phyloP scores from a whole-genome alignment of 768 basidiomycete genomes.

The Rickenella mellea region DNA sequence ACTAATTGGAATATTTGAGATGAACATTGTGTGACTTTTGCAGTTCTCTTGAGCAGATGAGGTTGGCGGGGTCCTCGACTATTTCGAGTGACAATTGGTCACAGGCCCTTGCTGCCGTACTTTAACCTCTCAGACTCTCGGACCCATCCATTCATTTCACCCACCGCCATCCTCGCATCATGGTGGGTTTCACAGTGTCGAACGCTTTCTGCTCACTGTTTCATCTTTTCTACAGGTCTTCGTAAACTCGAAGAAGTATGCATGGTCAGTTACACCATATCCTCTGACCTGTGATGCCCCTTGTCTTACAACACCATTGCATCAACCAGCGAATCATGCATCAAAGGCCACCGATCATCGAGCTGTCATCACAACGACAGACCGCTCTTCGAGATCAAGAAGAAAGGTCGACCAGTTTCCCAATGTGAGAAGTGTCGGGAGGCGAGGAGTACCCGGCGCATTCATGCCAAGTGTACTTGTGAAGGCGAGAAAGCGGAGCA shows the following conservation, averaged over 20 bases:
- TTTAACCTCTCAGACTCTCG: too few species aligned
- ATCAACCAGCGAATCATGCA: constrained; percentile 70
- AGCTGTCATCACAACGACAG: constrained; percentile 80
- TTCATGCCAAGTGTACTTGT: constrained; percentile 80
- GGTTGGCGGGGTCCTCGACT: too few species aligned
- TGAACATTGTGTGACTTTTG: too few species aligned
- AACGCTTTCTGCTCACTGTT: not conserved
- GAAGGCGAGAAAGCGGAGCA: constrained; percentile 14
- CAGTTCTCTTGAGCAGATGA: too few species aligned
- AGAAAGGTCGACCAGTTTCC: constrained; percentile 86
- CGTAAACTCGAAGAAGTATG: constrained; percentile 64
- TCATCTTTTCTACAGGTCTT: constrained; percentile 37
- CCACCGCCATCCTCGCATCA: not conserved
- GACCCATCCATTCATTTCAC: not conserved
- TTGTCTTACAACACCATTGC: constrained; percentile 9
- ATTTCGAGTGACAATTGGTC: too few species aligned
- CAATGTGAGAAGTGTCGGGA: constrained; percentile 84
- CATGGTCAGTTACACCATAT: constrained; percentile 44
- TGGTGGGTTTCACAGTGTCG: not conserved
- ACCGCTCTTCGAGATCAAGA: constrained; percentile 88
- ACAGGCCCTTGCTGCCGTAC: too few species aligned
- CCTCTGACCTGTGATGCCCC: not conserved
- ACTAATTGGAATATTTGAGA: too few species aligned
- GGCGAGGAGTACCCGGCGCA: constrained; percentile 66
- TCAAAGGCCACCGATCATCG: constrained; percentile 90